Evolutionary conservation across 257 asterid genomes (phyloP).

Genomic region (Salvia miltiorrhiza): DNA sequence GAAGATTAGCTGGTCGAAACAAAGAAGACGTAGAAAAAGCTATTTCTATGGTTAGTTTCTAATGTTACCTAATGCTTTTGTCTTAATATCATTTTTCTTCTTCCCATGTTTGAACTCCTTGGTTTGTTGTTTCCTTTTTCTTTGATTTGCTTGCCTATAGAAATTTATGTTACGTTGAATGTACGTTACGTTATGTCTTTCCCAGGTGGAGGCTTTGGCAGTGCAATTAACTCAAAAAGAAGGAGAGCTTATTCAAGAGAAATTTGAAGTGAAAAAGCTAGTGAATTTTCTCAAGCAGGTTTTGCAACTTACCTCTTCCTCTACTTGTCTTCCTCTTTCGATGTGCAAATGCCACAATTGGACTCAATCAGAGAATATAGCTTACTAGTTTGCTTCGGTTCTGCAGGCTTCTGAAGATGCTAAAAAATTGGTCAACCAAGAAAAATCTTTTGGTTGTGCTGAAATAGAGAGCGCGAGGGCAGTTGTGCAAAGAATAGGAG

Average conservation of each 20-base stretch:
- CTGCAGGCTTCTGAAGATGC: constrained; percentile 98
- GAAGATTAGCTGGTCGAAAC: constrained; percentile 75
- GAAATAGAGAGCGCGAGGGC: constrained; percentile 97
- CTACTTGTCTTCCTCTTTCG: not conserved
- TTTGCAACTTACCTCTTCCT: not conserved
- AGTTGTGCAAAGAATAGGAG: constrained; percentile 92
- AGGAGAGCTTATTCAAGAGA: constrained; percentile 68
- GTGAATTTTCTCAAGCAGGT: constrained; percentile 96
- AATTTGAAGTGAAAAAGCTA: constrained; percentile 90
- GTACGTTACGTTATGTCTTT: constrained; percentile 3
- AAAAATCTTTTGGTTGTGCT: constrained; percentile 98
- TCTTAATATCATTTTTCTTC: not conserved
- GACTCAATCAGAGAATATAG: not conserved
- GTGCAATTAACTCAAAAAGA: constrained; percentile 76
- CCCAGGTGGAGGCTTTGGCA: constrained; percentile 97
- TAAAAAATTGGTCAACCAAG: constrained; percentile 90
- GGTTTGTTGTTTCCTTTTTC: not conserved
- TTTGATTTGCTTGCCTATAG: not conserved
- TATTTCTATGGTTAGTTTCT: constrained; percentile 76
- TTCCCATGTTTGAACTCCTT: not conserved
- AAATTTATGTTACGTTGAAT: not conserved
- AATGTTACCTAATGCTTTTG: not conserved
- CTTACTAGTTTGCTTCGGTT: not conserved
- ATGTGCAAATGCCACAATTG: not conserved
- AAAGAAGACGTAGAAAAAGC: constrained; percentile 89